Conservation (phyloP, 192 early-diverging fungal genomes). For the Umbelopsis sp. region DNA sequence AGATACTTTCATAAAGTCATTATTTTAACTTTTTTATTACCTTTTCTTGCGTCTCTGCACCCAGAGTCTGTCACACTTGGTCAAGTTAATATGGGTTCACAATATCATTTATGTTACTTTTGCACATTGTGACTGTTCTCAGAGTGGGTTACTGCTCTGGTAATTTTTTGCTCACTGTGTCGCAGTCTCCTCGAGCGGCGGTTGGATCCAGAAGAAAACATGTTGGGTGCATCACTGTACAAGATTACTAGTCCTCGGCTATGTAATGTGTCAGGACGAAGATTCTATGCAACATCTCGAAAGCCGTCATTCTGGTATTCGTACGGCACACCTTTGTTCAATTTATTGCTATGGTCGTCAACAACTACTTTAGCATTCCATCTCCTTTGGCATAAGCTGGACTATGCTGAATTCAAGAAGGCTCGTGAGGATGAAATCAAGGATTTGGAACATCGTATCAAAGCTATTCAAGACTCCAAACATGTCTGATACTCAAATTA, state of each 20-base stretch:
- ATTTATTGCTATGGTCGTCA: conserved; percentile 8
- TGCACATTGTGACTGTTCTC: no score
- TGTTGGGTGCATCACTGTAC: background rate
- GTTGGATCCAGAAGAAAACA: background rate
- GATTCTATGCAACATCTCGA: background rate
- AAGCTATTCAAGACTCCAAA: background rate
- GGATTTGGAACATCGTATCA: background rate
- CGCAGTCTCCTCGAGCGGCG: no score
- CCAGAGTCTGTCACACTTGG: no score
- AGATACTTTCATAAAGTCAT: no score
- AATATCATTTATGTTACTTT: no score
- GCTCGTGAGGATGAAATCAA: conserved; percentile 6
- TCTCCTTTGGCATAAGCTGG: conserved; percentile 11
- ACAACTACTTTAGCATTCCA: conserved; percentile 7
- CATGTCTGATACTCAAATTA: background rate
- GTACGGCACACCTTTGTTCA: conserved; percentile 8
- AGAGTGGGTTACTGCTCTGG: no score
- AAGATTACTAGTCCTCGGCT: background rate
- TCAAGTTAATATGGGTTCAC: no score
- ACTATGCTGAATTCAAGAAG: conserved; percentile 16
- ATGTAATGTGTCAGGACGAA: background rate
- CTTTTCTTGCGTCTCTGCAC: no score
- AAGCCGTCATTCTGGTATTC: conserved; percentile 18
- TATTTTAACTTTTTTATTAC: no score
- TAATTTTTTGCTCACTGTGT: no score